Base-by-base conservation (phyloP, 495 filamentous ascomycete species). In the Lindgomyces ingoldianus region DNA sequence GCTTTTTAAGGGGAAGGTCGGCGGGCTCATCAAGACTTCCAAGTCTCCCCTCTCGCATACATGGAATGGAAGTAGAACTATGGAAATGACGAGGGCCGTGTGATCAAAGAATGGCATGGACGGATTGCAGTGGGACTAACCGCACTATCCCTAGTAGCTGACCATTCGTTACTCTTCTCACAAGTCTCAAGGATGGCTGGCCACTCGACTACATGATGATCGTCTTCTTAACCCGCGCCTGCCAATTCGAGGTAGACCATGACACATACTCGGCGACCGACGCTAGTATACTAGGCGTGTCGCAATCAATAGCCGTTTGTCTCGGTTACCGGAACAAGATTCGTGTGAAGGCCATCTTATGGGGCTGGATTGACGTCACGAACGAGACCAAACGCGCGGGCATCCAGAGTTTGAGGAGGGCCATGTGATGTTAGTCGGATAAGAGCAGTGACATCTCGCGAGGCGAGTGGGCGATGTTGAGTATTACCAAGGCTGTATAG, bases 351-450 rank as follows among this genome's bases (percentile, higher is more conserved):
- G 66, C 69, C 0, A 64, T 74, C 12, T 41, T 72, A 22, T 71
- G 60, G 4, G 73, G 73, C n/a, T 72, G 73, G 73, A 72, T 74
- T 39, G 49, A 73, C 49, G 69, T 73, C 3, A 57, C 46, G 29
- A 62, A 73, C 33, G 71, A 74, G 62, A 70, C 57, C 26, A 65
- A 70, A 57, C 22, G 50, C 11, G 69, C 67, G 1, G 73, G 72
- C 65, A n/a, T n/a, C n/a, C n/a, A n/a, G n/a, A n/a, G n/a, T n/a
- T n/a, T n/a, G n/a, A n/a, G n/a, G n/a, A n/a, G n/a, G n/a, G n/a
- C n/a, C n/a, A n/a, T n/a, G n/a, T n/a, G n/a, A n/a, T n/a, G n/a
- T n/a, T n/a, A n/a, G n/a, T n/a, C n/a, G n/a, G n/a, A n/a, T n/a
- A n/a, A n/a, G n/a, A n/a, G n/a, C n/a, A 59, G 44, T 72, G 70